Percentiles rank a stretch among this genome's conserved stretches.
phyloP scores from a whole-genome alignment of 1,284 basidiomycete genomes.

The Golubevia sp. region DNA sequence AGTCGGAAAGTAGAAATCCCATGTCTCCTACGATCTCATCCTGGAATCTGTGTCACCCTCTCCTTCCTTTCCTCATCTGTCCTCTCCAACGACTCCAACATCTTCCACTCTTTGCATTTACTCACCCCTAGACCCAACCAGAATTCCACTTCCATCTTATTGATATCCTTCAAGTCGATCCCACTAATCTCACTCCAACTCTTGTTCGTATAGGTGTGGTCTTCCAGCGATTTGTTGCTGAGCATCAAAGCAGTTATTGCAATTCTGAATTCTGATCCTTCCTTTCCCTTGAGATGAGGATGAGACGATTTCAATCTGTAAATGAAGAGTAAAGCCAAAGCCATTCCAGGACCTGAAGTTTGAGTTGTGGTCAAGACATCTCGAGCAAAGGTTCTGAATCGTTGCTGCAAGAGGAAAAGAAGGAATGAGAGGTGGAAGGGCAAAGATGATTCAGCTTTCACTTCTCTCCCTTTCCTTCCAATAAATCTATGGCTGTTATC shows the following conservation, averaged over 20 bases:
- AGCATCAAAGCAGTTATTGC: conserved; percentile 55
- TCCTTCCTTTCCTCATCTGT: no score
- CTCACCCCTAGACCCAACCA: conserved; percentile 42
- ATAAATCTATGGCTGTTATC: no score
- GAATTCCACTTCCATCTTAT: conserved; percentile 59
- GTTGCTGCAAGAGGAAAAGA: neutral
- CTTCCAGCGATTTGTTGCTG: conserved; percentile 41
- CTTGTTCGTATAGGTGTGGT: conserved; percentile 43
- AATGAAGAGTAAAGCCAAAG: conserved; percentile 33
- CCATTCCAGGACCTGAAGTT: neutral
- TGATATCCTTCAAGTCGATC: conserved; percentile 51
- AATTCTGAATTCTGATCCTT: conserved; percentile 55
- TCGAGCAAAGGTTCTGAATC: neutral
- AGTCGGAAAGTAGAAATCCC: no score
- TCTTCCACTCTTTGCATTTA: no score
- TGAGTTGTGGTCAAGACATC: neutral
- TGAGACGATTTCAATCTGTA: conserved; percentile 46
- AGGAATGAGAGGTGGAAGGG: no score
- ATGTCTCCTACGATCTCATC: no score
- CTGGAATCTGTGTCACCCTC: no score
- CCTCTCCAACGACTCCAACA: no score
- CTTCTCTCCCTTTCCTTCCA: no score
- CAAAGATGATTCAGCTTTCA: no score
- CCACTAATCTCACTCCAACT: conserved; percentile 57
- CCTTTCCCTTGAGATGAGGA: conserved; percentile 38